These are phyloP conservation scores for Tieghemostelium lacteum DNA, from an alignment of 78 protist species.

Conservation along the genomic window DNA sequence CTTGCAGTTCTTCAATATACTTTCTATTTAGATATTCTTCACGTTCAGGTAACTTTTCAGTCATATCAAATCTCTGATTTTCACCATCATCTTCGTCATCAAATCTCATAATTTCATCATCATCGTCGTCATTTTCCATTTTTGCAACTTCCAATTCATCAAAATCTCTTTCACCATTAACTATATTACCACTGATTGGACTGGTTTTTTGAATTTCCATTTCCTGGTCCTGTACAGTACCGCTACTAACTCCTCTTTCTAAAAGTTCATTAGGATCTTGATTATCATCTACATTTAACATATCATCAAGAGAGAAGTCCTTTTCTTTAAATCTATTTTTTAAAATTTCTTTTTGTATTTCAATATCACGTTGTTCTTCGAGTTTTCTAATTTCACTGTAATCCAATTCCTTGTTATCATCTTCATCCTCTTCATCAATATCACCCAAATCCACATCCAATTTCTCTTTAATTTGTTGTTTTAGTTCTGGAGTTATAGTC, in stretches of 20 bases:
- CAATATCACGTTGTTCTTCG: constrained; percentile 1
- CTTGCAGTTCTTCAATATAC: not conserved
- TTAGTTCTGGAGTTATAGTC: constrained; percentile 11
- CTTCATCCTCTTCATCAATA: not conserved
- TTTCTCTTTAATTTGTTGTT: constrained; percentile 5
- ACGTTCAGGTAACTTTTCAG: not conserved
- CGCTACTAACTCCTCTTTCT: not conserved
- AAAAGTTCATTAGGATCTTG: not conserved
- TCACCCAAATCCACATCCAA: constrained; percentile 31
- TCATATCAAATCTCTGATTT: constrained; percentile 8
- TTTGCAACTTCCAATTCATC: constrained; percentile 19
- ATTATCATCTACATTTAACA: not conserved
- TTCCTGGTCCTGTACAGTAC: too few species aligned
- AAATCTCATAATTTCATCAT: not conserved
- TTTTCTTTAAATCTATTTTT: constrained; percentile 7
- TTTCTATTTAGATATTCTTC: constrained; percentile 8
- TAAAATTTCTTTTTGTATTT: not conserved
- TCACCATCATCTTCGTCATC: constrained; percentile 25
- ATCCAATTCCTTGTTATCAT: not conserved
- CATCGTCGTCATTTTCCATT: constrained; percentile 8
- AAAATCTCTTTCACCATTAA: constrained; percentile 3
- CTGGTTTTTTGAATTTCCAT: too few species aligned
- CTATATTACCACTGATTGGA: too few species aligned
- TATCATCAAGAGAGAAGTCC: constrained; percentile 14
- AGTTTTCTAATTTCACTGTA: not conserved